Evolutionary conservation across 2,329 filamentous ascomycete species (phyloP).

Genomic region (Botrytis aclada): DNA sequence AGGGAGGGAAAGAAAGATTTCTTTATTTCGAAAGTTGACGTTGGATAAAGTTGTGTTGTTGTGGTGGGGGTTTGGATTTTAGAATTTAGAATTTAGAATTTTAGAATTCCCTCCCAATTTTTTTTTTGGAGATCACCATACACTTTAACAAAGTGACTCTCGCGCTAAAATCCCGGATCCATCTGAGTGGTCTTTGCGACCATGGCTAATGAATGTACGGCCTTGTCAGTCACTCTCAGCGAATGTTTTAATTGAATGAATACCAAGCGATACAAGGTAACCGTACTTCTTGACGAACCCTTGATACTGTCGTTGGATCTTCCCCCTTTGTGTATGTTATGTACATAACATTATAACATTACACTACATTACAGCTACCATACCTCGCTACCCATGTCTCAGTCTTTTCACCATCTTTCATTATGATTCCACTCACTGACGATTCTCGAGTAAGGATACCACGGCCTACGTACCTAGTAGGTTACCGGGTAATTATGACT

Average conservation of each 20-base stretch:
- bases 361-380: background rate
- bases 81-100: background rate
- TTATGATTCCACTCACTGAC: background rate
- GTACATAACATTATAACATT: background rate
- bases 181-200: background rate
- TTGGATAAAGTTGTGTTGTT: slow-evolving; percentile 2
- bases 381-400: background rate
- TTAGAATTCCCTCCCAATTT: background rate
- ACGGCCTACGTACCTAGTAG: background rate
- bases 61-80: slow-evolving; percentile 1
- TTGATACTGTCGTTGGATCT: background rate
- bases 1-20: background rate
- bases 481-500: background rate
- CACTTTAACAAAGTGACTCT: background rate
- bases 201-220: background rate
- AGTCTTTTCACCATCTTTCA: background rate
- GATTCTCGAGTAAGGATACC: background rate
- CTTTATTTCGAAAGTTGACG: slow-evolving; percentile 6
- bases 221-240: background rate
- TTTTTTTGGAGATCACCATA: slow-evolving; percentile 3
- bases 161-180: slow-evolving; percentile 1
- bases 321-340: background rate
- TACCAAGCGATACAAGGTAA: background rate
- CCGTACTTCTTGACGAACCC: background rate
- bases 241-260: background rate